Evolutionary conservation across 139 green algal genomes (phyloP).

Genomic region (Chlorella sp.): DNA sequence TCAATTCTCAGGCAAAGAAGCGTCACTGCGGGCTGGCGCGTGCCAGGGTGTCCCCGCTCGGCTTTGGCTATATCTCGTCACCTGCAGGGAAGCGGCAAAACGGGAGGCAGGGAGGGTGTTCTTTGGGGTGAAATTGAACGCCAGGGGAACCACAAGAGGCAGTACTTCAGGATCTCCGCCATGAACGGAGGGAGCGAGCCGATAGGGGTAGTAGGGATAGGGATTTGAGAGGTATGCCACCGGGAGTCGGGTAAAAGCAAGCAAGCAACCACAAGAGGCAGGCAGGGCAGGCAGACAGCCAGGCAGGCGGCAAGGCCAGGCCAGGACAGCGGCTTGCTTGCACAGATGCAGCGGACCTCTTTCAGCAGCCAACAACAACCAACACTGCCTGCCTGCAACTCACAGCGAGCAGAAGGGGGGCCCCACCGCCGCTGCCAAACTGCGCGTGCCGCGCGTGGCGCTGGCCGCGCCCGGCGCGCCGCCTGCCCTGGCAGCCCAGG

Average conservation of each 20-base stretch:
- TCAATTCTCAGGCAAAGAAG: constrained; percentile 13
- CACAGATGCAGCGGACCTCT: not conserved
- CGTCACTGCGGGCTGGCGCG: not conserved
- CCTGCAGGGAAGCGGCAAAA: not conserved
- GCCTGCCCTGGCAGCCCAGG: not conserved
- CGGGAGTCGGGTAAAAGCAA: no score
- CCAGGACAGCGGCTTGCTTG: not conserved
- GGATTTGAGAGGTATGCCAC: no score
- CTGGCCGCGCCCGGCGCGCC: not conserved
- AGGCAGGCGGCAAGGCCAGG: not conserved
- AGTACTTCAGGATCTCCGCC: no score
- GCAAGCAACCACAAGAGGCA: not conserved
- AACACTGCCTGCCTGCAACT: not conserved
- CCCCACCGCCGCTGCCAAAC: not conserved
- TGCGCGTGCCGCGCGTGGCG: no score
- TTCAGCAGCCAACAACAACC: not conserved
- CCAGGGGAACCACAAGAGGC: not conserved
- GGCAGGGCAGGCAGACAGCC: no score
- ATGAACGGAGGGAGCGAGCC: no score
- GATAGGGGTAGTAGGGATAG: no score
- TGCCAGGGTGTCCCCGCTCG: not conserved
- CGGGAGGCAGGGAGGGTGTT: not conserved
- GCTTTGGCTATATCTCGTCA: constrained; percentile 35
- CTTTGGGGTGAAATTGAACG: not conserved
- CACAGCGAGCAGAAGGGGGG: not conserved